Conservation (phyloP, 2,329 filamentous ascomycete genomes). For the Ascochyta viciae-villosae region DNA sequence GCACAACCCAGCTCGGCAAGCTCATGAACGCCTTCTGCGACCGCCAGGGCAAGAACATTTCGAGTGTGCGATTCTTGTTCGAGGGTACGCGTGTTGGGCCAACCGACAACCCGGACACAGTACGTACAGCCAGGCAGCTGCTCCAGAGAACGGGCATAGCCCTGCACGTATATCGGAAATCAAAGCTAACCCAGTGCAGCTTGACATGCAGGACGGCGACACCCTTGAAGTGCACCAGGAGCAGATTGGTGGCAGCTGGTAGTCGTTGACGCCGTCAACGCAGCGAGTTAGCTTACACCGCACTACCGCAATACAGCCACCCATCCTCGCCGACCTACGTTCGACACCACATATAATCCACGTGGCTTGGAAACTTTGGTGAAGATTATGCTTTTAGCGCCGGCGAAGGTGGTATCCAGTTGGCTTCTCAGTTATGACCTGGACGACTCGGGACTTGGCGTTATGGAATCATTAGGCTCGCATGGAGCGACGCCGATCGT, state of each 20-base stretch:
- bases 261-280: conserved; percentile 10
- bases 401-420: conserved; percentile 26
- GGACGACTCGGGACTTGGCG: conserved; percentile 39
- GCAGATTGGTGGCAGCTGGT: conserved; percentile 80
- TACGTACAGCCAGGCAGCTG: conserved; percentile 60
- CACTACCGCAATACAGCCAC: conserved; percentile 7
- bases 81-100: conserved; percentile 93
- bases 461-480: conserved; percentile 33
- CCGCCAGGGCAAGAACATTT: conserved; percentile 85
- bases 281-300: conserved; percentile 9
- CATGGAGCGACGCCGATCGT: conserved; percentile 28
- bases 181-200: conserved; percentile 59
- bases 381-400: conserved; percentile 27
- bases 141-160: background rate
- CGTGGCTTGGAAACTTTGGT: conserved; percentile 15
- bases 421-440: conserved; percentile 26
- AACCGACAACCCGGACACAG: conserved; percentile 87
- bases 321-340: background rate
- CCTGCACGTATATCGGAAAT: background rate
- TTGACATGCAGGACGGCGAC: conserved; percentile 96
- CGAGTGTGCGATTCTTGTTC: conserved; percentile 91
- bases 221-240: conserved; percentile 98
- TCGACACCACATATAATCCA: conserved; percentile 7
- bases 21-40: conserved; percentile 99
- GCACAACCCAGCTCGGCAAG: conserved; percentile 93